phyloP scores from a whole-genome alignment of 139 green algal species.

The Mesostigma viride region DNA sequence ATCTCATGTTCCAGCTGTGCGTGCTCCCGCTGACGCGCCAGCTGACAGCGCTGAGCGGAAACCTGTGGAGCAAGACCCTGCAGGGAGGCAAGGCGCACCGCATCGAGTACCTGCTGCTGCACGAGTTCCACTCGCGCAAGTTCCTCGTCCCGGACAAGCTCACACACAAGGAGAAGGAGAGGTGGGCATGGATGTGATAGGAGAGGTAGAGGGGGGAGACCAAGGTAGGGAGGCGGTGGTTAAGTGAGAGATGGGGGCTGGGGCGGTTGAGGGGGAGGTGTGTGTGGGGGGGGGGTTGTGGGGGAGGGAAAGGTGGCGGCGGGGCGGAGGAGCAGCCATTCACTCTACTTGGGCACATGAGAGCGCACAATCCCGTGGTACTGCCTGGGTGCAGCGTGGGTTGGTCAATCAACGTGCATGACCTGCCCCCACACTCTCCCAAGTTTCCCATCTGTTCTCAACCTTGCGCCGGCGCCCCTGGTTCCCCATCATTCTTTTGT shows the following conservation, averaged over 20 bases:
- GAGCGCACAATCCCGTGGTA: too few relatives aligned
- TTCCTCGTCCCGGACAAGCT: constrained; percentile 92
- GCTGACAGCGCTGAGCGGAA: constrained; percentile 67
- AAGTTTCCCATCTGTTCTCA: too few relatives aligned
- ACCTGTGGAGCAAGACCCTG: constrained; percentile 65
- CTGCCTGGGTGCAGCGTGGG: too few relatives aligned
- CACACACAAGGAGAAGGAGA: constrained; percentile 28
- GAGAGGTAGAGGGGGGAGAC: background rate
- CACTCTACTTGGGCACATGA: too few relatives aligned
- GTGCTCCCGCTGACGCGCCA: constrained; percentile 64
- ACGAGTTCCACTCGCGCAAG: constrained; percentile 95
- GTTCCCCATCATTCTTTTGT: too few relatives aligned
- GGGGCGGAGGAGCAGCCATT: constrained; percentile 2
- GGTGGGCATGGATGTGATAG: too few relatives aligned
- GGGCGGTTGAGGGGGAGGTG: background rate
- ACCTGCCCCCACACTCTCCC: too few relatives aligned
- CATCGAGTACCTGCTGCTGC: constrained; percentile 96
- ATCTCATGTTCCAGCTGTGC: constrained; percentile 53
- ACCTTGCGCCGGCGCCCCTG: too few relatives aligned
- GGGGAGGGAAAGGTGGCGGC: too few relatives aligned
- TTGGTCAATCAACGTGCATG: too few relatives aligned
- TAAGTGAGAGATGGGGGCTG: background rate
- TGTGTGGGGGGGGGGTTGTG: too few relatives aligned
- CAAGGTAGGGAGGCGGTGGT: background rate
- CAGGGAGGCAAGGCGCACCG: constrained; percentile 66